Conservation (phyloP, 2,329 filamentous ascomycete genomes). For the Bipolaris zeicola region DNA sequence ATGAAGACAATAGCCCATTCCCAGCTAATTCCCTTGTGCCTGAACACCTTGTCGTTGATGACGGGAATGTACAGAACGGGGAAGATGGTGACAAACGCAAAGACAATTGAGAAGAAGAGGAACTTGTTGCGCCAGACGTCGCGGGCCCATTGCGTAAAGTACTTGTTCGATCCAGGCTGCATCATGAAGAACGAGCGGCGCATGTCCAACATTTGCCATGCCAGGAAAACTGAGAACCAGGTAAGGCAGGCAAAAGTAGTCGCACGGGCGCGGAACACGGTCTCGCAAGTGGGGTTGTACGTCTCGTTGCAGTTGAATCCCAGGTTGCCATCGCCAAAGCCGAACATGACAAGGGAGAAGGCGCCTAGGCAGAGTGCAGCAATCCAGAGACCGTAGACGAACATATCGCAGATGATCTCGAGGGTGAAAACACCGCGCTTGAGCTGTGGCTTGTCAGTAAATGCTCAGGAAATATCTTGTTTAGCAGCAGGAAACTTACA, state of each 20-base stretch:
- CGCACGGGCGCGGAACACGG: slow-evolving; percentile 62
- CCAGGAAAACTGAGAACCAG: slow-evolving; percentile 76
- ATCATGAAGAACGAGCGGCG: slow-evolving; percentile 76
- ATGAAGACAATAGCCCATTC: slow-evolving; percentile 73
- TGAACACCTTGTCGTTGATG: slow-evolving; percentile 68
- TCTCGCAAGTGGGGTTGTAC: slow-evolving; percentile 34
- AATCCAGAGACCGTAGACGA: slow-evolving; percentile 48
- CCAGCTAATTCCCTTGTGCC: slow-evolving; percentile 68
- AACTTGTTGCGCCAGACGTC: slow-evolving; percentile 76
- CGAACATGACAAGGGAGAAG: slow-evolving; percentile 46
- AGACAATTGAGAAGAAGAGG: slow-evolving; percentile 54
- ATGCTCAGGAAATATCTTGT: too few relatives aligned
- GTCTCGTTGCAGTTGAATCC: slow-evolving; percentile 42
- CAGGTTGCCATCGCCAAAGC: slow-evolving; percentile 41
- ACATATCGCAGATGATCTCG: slow-evolving; percentile 47
- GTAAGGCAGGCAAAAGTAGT: slow-evolving; percentile 76
- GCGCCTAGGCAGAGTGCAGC: slow-evolving; percentile 38
- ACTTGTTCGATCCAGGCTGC: slow-evolving; percentile 65
- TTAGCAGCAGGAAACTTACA: not conserved
- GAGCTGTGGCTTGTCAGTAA: slow-evolving; percentile 20
- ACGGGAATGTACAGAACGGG: slow-evolving; percentile 66
- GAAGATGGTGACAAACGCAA: slow-evolving; percentile 39
- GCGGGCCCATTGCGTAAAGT: slow-evolving; percentile 64
- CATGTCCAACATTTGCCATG: slow-evolving; percentile 74
- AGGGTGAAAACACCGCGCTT: slow-evolving; percentile 48